Evolutionary conservation across 2,329 filamentous ascomycete genomes (phyloP), one percentile per base, ranked within the genome.

Genomic region (Pestalotiopsis sp.): DNA sequence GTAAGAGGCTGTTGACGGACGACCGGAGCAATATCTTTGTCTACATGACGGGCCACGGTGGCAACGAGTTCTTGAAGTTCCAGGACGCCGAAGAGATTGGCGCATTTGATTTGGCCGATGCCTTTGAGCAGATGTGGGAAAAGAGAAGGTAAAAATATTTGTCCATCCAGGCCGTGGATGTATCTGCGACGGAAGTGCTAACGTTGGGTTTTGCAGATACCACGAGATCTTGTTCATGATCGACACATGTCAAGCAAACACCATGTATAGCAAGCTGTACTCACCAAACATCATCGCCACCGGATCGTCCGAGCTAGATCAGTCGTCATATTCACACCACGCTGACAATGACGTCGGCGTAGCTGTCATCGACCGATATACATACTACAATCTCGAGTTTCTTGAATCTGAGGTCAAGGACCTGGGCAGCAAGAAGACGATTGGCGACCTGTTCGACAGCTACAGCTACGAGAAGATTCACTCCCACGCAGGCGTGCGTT

Each of bases 161-260:
- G 5, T n/a, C 17, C 12, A 17, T 20, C 52, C 36, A 20, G 25
- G 39, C 25, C 23, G 61, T 17, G 12, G 20, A 4, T n/a, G 13
- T 20, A 39, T n/a, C 11, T 9, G 25, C 31, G 17, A 39, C 14
- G 3, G 27, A 27, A n/a, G 4, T 62, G 31, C 59, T 62, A 39
- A 62, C 6, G 12, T 20, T 36, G n/a, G 9, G 17, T 17, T 36
- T 57, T 4, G 23, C 72, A 92, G 91, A 78, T 99, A 98, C 81
- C 93, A 98, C 80, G 96, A 99, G 82, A 91, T 99, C 74, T 89
- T 99, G 68, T 99, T 99, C 85, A 99, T 99, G 96, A 99, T 99
- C 82, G 96, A 99, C 80, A 99, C 96, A 0, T 99, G 96, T 83
- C 96, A 99, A 83, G 96, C 96, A 67, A 99, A 99, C 80, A 99